Evolutionary conservation across 768 basidiomycete species (phyloP).

Genomic region (Hirschioporus abietinus): DNA sequence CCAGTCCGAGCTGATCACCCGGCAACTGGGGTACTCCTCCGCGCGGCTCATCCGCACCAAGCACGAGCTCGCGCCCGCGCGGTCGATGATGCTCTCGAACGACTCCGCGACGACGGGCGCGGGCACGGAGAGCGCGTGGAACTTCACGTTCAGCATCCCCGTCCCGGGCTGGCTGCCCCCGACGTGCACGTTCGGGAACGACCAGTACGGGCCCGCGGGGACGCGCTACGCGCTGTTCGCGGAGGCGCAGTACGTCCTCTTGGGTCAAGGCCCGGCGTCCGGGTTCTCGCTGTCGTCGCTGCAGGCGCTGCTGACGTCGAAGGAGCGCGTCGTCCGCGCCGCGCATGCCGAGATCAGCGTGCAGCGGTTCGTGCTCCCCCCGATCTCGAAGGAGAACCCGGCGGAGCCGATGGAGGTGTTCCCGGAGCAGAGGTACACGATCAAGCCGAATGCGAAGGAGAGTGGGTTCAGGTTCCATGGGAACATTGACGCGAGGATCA

Average conservation of each 20-base stretch:
- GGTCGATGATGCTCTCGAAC: constrained; percentile 56
- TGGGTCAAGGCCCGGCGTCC: constrained; percentile 33
- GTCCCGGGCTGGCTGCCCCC: constrained; percentile 91
- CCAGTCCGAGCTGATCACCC: constrained; percentile 69
- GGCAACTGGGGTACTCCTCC: constrained; percentile 59
- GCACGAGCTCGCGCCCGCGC: constrained; percentile 52
- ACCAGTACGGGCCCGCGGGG: constrained; percentile 38
- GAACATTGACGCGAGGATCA: not conserved
- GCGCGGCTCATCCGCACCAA: constrained; percentile 63
- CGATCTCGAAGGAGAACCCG: constrained; percentile 17
- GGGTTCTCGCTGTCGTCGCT: constrained; percentile 46
- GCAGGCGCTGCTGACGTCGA: constrained; percentile 52
- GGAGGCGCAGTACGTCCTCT: constrained; percentile 50
- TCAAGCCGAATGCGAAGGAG: constrained; percentile 9
- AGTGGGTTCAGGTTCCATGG: constrained; percentile 7
- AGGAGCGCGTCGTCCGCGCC: constrained; percentile 36
- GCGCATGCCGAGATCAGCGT: constrained; percentile 38
- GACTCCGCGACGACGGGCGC: constrained; percentile 28
- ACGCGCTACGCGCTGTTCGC: constrained; percentile 65
- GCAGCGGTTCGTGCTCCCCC: constrained; percentile 47
- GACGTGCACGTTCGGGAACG: constrained; percentile 43
- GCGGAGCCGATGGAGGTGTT: constrained; percentile 19
- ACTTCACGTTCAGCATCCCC: constrained; percentile 72
- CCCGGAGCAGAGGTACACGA: constrained; percentile 8
- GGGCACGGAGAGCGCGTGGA: constrained; percentile 62